These are phyloP conservation scores for Apiotrichum sp. DNA, from an alignment of 1,284 basidiomycete genomes.

Conservation along the genomic window DNA sequence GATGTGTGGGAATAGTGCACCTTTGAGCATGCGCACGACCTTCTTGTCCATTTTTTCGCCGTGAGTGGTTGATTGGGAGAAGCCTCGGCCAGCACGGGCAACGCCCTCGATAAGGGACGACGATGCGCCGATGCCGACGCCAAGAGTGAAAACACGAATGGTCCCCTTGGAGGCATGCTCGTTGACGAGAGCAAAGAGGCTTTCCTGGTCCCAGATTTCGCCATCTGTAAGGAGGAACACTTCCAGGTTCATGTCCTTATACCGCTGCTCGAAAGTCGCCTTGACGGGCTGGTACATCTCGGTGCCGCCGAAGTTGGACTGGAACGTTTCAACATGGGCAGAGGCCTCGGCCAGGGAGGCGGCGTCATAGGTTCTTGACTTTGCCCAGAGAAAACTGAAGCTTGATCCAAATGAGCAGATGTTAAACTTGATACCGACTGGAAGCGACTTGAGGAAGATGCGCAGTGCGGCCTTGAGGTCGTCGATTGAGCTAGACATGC, in stretches of 20 bases:
- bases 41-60: conserved; percentile 17
- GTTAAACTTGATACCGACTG: conserved; percentile 24
- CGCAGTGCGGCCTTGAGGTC: conserved; percentile 13
- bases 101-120: conserved; percentile 12
- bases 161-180: conserved; percentile 5
- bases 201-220: conserved; percentile 23
- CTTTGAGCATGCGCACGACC: conserved; percentile 18
- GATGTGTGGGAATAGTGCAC: conserved; percentile 11
- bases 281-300: conserved; percentile 22
- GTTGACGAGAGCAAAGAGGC: conserved; percentile 9
- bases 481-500: conserved; percentile 21
- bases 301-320: conserved; percentile 24
- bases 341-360: conserved; percentile 17
- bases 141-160: conserved; percentile 26
- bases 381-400: conserved; percentile 9
- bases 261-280: conserved; percentile 15
- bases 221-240: conserved; percentile 35
- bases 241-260: conserved; percentile 15
- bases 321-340: conserved; percentile 16
- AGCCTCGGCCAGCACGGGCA: conserved; percentile 12
- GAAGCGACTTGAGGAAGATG: conserved; percentile 22
- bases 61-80: conserved; percentile 9
- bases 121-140: conserved; percentile 20
- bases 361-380: conserved; percentile 8
- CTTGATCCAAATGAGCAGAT: conserved; percentile 23